These are phyloP conservation scores for Ophiocordyceps camponoti-saundersi DNA, from an alignment of 2,329 filamentous ascomycete genomes.

Conservation along the genomic window DNA sequence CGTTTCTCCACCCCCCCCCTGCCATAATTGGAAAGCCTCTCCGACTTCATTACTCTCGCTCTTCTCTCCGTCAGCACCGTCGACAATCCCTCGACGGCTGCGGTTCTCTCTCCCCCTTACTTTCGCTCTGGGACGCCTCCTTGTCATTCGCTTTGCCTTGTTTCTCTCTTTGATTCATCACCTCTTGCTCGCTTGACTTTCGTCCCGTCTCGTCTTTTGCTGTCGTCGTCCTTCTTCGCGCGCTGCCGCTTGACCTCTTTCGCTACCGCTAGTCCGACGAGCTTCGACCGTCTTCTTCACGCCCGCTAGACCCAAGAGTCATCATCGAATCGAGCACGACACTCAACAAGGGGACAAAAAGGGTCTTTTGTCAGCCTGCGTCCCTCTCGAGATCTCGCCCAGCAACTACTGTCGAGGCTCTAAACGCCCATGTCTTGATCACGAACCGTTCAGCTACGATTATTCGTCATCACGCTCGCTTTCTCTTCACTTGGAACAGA, in stretches of 20 bases:
- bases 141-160: slow-evolving; percentile 54
- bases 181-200: too few relatives aligned
- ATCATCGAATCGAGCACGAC: too few relatives aligned
- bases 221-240: too few relatives aligned
- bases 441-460: background rate
- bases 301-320: too few relatives aligned
- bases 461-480: background rate
- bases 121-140: slow-evolving; percentile 46
- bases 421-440: background rate
- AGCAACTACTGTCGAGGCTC: background rate
- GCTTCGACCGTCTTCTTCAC: too few relatives aligned
- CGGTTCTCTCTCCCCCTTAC: slow-evolving; percentile 8
- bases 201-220: too few relatives aligned
- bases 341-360: too few relatives aligned
- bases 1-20: background rate
- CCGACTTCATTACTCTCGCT: slow-evolving; percentile 2
- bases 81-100: background rate
- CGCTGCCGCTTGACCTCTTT: too few relatives aligned
- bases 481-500: background rate
- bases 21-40: background rate
- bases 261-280: too few relatives aligned
- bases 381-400: background rate
- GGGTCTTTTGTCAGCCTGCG: background rate
- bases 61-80: background rate
- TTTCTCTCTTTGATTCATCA: slow-evolving; percentile 17